phyloP scores from a whole-genome alignment of 1,284 basidiomycete species.

The Trametes sp. region DNA sequence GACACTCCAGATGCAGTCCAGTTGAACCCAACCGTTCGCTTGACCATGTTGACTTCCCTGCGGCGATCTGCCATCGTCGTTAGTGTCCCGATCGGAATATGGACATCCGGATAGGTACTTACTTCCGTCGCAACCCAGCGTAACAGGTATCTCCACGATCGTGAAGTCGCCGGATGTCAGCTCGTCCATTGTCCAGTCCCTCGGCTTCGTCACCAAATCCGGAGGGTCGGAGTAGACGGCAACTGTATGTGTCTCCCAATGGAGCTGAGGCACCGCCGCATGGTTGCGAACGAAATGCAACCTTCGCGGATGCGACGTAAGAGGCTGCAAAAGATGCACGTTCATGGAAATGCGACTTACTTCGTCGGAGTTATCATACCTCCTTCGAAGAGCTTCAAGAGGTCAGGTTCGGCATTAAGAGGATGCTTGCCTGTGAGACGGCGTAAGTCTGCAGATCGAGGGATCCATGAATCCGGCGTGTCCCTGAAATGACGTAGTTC shows the following conservation, averaged over 20 bases:
- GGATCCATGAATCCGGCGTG: constrained; percentile 37
- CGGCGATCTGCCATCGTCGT: constrained; percentile 26
- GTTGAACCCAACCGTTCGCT: constrained; percentile 31
- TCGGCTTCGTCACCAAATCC: constrained; percentile 26
- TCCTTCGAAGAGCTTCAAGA: constrained; percentile 27
- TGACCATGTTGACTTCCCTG: constrained; percentile 37
- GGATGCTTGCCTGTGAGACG: constrained; percentile 35
- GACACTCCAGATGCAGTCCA: constrained; percentile 32
- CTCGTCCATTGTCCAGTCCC: constrained; percentile 35
- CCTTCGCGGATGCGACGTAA: constrained; percentile 5
- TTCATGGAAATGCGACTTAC: too few relatives aligned
- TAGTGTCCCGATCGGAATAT: not conserved
- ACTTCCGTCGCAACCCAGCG: constrained; percentile 39
- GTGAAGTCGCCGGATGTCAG: constrained; percentile 27
- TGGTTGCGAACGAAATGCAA: constrained; percentile 38
- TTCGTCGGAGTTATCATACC: constrained; percentile 37
- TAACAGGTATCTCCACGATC: constrained; percentile 33
- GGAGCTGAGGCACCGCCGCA: constrained; percentile 33
- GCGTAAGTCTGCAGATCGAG: constrained; percentile 34
- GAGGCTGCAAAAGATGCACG: not conserved
- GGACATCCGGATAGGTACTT: not conserved
- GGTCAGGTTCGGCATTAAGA: constrained; percentile 35
- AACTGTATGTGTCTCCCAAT: constrained; percentile 35
- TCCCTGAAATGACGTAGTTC: constrained; percentile 20
- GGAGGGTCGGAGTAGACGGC: constrained; percentile 26